Base-by-base conservation (phyloP, 139 green algal genomes). In the Auxenochlorella protothecoides region DNA sequence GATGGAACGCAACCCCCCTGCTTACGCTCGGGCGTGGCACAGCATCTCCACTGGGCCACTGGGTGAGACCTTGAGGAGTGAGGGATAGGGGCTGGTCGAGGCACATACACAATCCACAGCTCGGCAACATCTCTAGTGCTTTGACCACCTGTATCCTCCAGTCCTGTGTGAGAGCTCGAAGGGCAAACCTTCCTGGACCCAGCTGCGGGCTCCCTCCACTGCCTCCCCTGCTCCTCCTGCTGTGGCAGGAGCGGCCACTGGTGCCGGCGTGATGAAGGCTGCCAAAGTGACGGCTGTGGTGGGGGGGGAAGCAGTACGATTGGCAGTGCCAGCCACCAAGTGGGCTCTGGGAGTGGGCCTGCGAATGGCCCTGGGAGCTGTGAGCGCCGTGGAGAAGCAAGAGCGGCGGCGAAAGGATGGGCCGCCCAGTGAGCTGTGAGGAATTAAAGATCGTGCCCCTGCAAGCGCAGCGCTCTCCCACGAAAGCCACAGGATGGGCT, bases 301-400 rank as follows among this genome's bases (percentile, higher is more conserved):
- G 6, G 77, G 76, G 53, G 59, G 72, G 4, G 27, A 78, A 10
- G 77, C 75, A 14, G 14, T 84, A 51, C 78, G 83, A 60, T 72
- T 59, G n/a, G 74, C 77, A 5, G 74, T 68, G 5, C 80, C 80
- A 4, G 77, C 79, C 13, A 74, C 77, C 6, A 78, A 81, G 61
- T 85, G 80, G 80, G 77, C 69, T 5, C 53, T 84, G 11, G 27
- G 67, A 61, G 66, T 84, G 66, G 80, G 80, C 13, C 63, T 78
- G 54, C 80, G 75, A 27, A 61, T 74, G 59, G 77, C 73, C 6
- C 63, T 74, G 12, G 70, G 74, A 4, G 69, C 71, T 0, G 16
- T 83, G 27, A 71, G 13, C 53, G 27, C 27, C 27, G 27, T 44
- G 27, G 27, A 44, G 27, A 44, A 44, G 27, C 27, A 44, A 44